These are phyloP conservation scores for Neurospora terricola DNA, from an alignment of 495 filamentous ascomycete species.

Conservation along the genomic window DNA sequence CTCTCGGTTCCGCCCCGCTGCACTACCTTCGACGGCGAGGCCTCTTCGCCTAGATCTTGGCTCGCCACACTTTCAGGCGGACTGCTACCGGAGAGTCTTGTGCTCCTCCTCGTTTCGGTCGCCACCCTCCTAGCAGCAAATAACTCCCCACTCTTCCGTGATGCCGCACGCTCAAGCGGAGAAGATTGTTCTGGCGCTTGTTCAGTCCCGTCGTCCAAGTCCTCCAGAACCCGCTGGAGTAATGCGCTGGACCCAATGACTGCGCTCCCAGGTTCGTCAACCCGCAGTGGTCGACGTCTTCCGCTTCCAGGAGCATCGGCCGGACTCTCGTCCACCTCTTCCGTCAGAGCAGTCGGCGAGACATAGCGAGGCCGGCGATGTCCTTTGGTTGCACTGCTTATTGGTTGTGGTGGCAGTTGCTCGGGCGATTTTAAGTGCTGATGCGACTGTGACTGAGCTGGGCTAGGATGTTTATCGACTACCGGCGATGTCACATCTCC, in stretches of 20 bases:
- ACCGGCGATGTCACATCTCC: background rate
- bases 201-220: conserved; percentile 7
- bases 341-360: conserved; percentile 4
- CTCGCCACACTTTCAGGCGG: conserved; percentile 1
- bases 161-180: conserved; percentile 26
- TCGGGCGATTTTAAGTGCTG: background rate
- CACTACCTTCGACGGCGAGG: background rate
- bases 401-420: background rate
- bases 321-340: conserved; percentile 40
- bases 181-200: conserved; percentile 23
- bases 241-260: conserved; percentile 16
- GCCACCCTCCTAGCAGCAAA: background rate
- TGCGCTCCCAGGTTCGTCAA: conserved; percentile 11
- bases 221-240: conserved; percentile 22
- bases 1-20: background rate
- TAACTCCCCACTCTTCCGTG: conserved; percentile 7
- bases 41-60: background rate
- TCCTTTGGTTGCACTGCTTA: background rate
- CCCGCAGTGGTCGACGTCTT: conserved; percentile 21
- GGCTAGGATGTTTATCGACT: background rate
- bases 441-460: background rate
- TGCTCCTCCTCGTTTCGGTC: conserved; percentile 1
- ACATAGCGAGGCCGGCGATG: conserved; percentile 4
- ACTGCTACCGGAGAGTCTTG: conserved; percentile 6
- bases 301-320: conserved; percentile 37